These are phyloP conservation scores for Rhinocladiella mackenziei DNA, from an alignment of 2,329 filamentous ascomycete species.

Conservation along the genomic window DNA sequence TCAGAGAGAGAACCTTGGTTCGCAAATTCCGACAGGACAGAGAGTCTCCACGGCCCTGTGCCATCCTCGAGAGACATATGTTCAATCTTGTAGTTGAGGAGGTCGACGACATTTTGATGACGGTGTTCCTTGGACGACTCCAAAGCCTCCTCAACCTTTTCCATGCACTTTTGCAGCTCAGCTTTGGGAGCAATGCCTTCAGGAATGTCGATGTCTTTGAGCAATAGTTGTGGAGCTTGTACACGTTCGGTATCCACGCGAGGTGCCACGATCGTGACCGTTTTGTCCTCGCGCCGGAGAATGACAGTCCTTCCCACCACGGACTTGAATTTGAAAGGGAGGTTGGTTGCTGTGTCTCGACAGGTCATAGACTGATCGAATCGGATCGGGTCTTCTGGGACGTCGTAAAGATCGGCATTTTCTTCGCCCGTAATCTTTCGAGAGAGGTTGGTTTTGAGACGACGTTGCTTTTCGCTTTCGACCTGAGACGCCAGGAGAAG, in stretches of 20 bases:
- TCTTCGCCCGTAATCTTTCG: slow-evolving; percentile 18
- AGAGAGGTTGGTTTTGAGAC: slow-evolving; percentile 13
- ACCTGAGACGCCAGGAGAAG: slow-evolving; percentile 23
- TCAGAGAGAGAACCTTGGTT: slow-evolving; percentile 80
- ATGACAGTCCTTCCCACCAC: slow-evolving; percentile 67
- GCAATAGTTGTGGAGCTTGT: slow-evolving; percentile 59
- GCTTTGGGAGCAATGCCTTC: slow-evolving; percentile 56
- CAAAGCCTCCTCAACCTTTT: slow-evolving; percentile 70
- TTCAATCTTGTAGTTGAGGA: slow-evolving; percentile 80
- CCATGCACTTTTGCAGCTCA: slow-evolving; percentile 70
- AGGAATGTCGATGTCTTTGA: slow-evolving; percentile 66
- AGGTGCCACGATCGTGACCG: slow-evolving; percentile 63
- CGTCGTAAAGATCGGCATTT: slow-evolving; percentile 20
- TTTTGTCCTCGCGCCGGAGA: slow-evolving; percentile 62
- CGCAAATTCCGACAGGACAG: slow-evolving; percentile 69
- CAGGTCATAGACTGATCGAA: slow-evolving; percentile 50
- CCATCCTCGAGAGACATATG: slow-evolving; percentile 41
- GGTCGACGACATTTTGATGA: slow-evolving; percentile 71
- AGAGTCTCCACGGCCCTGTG: slow-evolving; percentile 63
- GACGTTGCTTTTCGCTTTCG: slow-evolving; percentile 21
- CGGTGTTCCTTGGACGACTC: slow-evolving; percentile 69
- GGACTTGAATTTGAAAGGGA: slow-evolving; percentile 63
- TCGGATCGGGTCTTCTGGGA: slow-evolving; percentile 32
- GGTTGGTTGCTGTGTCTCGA: slow-evolving; percentile 57
- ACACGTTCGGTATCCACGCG: slow-evolving; percentile 58